Evolutionary conservation across 2,329 filamentous ascomycete species (phyloP), one percentile per base, ranked within the genome.

Genomic region (Didymella arachidicola): DNA sequence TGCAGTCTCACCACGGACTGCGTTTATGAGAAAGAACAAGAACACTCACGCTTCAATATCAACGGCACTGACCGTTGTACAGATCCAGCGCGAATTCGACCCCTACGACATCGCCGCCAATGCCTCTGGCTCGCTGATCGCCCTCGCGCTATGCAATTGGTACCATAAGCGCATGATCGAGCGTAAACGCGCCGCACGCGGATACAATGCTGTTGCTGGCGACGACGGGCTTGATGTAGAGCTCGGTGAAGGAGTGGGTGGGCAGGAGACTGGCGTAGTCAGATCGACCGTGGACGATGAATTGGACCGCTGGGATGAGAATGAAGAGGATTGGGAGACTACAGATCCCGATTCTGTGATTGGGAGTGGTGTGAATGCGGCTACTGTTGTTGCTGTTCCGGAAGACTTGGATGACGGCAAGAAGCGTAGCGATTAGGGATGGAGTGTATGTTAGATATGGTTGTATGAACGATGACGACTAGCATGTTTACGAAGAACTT

Each of bases 101-200:
- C 80, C 89, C 47, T 92, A 89, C 72, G 92, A 98, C 74, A 91
- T 99, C 61, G 82, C 92, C 52, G 93, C 93, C 72, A 99, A 99
- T 75, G 78, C 97, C 0, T 80, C 91, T 39, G 95, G 95, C 41
- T 94, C 90, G 63, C 78, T 90, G 14, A 80, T 83, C 0, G 93
- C 86, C 0, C 74, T 97, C 19, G 88, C 83, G 0, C 75, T 96
- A 19, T 96, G 91, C 75, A 89, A 87, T 57, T 94, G 91, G 90
- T 99, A 99, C 75, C 95, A 99, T 79, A 90, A 91, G 73, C 89
- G 95, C 59, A 98, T 98, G 93, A 81, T 98, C 38, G 94, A 98
- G 77, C 85, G 95, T 62, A 91, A 90, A 74, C 85, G 93, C 60
- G 82, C 87, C 71, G 87, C 86, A 54, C 90, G 90, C 72, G 86